Conservation (phyloP, 2,329 filamentous ascomycete genomes). For the Alternaria triticimaculans region DNA sequence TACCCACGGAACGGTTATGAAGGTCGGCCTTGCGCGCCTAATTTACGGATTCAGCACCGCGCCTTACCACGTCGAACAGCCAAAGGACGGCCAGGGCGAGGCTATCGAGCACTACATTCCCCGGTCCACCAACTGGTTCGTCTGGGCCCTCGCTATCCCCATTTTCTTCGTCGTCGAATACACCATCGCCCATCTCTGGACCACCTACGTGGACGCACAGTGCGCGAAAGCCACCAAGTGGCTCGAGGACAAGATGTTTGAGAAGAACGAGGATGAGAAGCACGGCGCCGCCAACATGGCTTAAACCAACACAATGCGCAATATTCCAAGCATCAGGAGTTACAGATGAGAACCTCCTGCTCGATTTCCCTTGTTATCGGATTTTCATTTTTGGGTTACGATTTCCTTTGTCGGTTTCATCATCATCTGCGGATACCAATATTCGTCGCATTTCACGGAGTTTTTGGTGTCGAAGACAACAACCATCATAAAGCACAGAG, state of each 20-base stretch:
- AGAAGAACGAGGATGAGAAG: slow-evolving; percentile 51
- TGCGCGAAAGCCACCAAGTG: slow-evolving; percentile 58
- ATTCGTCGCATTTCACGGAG: slow-evolving; percentile 9
- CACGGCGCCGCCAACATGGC: slow-evolving; percentile 34
- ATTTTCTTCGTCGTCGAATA: slow-evolving; percentile 58
- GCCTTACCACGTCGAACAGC: slow-evolving; percentile 49
- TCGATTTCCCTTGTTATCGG: background rate
- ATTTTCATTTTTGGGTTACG: slow-evolving; percentile 3
- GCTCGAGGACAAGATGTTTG: slow-evolving; percentile 58
- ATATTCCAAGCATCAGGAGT: background rate
- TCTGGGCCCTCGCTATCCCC: slow-evolving; percentile 54
- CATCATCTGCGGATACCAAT: slow-evolving; percentile 11
- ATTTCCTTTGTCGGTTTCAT: slow-evolving; percentile 7
- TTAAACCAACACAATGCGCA: slow-evolving; percentile 12
- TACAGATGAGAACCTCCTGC: slow-evolving; percentile 16
- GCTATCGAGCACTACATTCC: slow-evolving; percentile 53
- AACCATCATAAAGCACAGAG: slow-evolving; percentile 1
- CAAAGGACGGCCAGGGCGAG: slow-evolving; percentile 49
- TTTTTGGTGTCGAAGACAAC: background rate
- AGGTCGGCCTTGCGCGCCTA: slow-evolving; percentile 60
- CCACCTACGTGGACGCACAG: slow-evolving; percentile 58
- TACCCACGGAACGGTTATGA: slow-evolving; percentile 60
- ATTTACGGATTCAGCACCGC: slow-evolving; percentile 59
- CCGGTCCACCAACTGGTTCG: slow-evolving; percentile 46
- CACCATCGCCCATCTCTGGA: slow-evolving; percentile 58